phyloP scores from a whole-genome alignment of 257 asterid species.

The Fraxinus americana region DNA sequence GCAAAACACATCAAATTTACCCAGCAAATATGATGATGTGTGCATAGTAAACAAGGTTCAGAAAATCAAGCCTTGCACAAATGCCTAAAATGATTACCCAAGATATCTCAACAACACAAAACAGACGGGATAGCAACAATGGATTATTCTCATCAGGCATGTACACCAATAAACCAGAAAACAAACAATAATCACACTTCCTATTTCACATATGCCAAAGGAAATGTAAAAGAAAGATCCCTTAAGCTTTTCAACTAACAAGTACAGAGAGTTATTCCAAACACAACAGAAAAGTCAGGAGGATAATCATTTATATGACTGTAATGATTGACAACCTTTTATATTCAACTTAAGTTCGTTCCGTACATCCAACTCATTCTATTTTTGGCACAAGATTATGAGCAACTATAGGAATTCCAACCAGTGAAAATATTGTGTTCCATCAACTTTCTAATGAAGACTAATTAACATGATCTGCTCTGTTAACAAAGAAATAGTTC shows the following conservation, averaged over 20 bases:
- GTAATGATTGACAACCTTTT: neutral
- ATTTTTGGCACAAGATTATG: neutral
- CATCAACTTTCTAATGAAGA: neutral
- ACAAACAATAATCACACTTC: neutral
- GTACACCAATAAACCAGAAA: neutral
- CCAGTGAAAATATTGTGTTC: neutral
- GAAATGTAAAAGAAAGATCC: neutral
- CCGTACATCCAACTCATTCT: neutral
- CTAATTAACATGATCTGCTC: neutral
- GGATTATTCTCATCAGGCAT: neutral
- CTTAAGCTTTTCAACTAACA: neutral
- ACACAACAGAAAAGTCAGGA: neutral
- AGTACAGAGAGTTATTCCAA: neutral
- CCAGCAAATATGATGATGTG: neutral
- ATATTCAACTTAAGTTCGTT: neutral
- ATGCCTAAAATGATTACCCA: neutral
- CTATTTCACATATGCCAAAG: neutral
- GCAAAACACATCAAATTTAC: neutral
- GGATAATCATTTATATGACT: neutral
- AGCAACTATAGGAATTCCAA: neutral
- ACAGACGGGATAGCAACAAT: neutral
- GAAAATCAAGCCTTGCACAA: constrained; percentile 1
- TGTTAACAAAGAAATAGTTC: neutral
- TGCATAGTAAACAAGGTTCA: neutral
- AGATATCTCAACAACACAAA: neutral